Percentiles rank a stretch among this genome's conserved stretches.
Evolutionary conservation across 768 basidiomycete genomes (phyloP).

Genomic region (Fomitopsis pulvina): DNA sequence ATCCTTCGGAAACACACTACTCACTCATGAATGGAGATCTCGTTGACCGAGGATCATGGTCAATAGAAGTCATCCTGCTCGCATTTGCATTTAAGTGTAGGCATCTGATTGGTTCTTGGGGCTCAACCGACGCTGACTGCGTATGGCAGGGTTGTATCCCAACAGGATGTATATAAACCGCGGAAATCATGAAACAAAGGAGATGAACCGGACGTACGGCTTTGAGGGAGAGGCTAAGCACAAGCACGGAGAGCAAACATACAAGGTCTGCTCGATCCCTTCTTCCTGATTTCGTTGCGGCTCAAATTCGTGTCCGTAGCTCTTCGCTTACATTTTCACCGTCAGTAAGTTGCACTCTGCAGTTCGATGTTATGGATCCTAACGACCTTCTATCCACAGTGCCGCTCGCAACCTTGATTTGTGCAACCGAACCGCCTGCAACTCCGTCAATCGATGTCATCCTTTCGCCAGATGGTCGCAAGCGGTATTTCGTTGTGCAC

Average conservation of each 20-base stretch:
- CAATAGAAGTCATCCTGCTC: constrained; percentile 85
- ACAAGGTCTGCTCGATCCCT: constrained; percentile 50
- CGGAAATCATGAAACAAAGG: constrained; percentile 94
- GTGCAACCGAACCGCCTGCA: constrained; percentile 55
- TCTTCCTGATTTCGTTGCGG: too few species aligned
- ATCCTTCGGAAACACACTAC: constrained; percentile 80
- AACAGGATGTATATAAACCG: constrained; percentile 88
- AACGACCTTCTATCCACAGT: constrained; percentile 78
- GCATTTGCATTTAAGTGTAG: constrained; percentile 94
- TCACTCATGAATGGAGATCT: constrained; percentile 93
- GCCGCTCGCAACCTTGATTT: constrained; percentile 83
- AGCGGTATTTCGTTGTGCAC: constrained; percentile 92
- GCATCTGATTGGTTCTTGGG: constrained; percentile 18
- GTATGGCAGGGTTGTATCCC: constrained; percentile 79
- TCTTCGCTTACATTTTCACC: constrained; percentile 94
- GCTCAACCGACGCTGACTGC: constrained; percentile 14
- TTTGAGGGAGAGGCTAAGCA: constrained; percentile 96
- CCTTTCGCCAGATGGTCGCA: constrained; percentile 73
- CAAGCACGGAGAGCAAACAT: constrained; percentile 93
- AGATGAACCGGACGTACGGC: constrained; percentile 94
- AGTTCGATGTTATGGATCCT: too few species aligned
- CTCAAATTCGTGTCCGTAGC: constrained; percentile 34
- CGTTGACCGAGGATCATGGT: constrained; percentile 96
- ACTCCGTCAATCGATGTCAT: constrained; percentile 44
- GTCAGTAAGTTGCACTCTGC: constrained; percentile 45